phyloP scores from a whole-genome alignment of 2,329 filamentous ascomycete species.

The Didymellaceae sp. region DNA sequence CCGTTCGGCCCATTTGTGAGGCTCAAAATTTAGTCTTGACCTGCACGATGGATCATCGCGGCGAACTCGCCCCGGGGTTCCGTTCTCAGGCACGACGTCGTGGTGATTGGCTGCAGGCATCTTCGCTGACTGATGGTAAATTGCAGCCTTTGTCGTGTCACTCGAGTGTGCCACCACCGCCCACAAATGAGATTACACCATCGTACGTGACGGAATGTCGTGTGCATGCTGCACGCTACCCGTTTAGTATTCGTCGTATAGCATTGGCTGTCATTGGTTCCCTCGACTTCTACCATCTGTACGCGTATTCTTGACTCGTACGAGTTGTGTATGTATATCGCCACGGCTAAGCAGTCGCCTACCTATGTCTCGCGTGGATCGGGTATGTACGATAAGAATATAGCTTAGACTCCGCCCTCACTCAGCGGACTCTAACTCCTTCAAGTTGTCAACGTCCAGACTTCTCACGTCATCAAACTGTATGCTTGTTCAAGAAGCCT shows the following conservation, averaged over 20 bases:
- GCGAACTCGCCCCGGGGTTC: neutral
- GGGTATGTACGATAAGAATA: neutral
- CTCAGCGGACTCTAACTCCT: slow-evolving; percentile 17
- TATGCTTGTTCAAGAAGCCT: slow-evolving; percentile 27
- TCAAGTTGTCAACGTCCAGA: slow-evolving; percentile 5
- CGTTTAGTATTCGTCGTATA: neutral
- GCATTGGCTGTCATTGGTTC: no score
- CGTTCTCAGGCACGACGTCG: slow-evolving; percentile 10
- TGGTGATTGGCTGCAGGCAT: slow-evolving; percentile 17
- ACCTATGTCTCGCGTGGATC: slow-evolving; percentile 1
- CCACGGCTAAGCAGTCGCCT: neutral
- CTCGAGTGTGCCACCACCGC: slow-evolving; percentile 12
- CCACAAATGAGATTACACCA: slow-evolving; percentile 6
- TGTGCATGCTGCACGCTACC: neutral
- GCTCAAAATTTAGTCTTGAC: slow-evolving; percentile 5
- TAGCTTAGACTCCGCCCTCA: slow-evolving; percentile 6
- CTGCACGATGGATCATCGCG: slow-evolving; percentile 6
- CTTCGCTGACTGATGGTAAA: slow-evolving; percentile 15
- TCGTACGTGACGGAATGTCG: slow-evolving; percentile 4
- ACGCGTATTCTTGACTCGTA: neutral
- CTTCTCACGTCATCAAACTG: slow-evolving; percentile 2
- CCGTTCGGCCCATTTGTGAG: neutral
- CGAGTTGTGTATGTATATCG: neutral
- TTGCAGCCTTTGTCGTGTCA: slow-evolving; percentile 14
- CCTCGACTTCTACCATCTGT: no score